Conservation (phyloP, 2,329 filamentous ascomycete species). For the Phaeosphaeria sp. region DNA sequence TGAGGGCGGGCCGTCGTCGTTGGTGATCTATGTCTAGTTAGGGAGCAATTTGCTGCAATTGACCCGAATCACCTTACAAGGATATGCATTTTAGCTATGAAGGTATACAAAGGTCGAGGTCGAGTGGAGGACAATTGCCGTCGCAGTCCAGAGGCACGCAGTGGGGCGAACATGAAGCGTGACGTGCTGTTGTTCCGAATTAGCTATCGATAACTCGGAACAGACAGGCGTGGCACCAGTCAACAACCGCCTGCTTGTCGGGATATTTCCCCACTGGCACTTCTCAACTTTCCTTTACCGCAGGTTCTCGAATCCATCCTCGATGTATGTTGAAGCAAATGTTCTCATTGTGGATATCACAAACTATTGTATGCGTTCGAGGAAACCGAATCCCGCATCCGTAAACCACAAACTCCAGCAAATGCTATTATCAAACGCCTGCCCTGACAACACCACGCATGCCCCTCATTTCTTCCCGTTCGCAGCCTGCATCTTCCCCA, state of each 20-base stretch:
- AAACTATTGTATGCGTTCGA: not conserved
- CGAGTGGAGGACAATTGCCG: constrained; percentile 10
- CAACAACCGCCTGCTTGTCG: constrained; percentile 11
- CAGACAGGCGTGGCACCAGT: constrained; percentile 19
- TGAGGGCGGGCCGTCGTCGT: constrained; percentile 61
- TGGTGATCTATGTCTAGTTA: constrained; percentile 50
- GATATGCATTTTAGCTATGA: constrained; percentile 43
- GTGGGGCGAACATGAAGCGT: constrained; percentile 22
- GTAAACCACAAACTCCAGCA: not conserved
- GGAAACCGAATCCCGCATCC: not conserved
- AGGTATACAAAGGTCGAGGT: not conserved
- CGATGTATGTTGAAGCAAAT: not conserved
- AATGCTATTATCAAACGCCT: not conserved
- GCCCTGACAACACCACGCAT: not conserved
- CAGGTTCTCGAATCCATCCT: too few species aligned
- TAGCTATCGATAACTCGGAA: constrained; percentile 31
- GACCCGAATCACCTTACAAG: constrained; percentile 31
- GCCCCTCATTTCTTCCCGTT: constrained; percentile 16
- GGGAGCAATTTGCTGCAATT: constrained; percentile 6
- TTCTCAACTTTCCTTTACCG: not conserved
- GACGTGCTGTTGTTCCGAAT: constrained; percentile 30
- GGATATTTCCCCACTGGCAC: not conserved
- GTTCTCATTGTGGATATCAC: not conserved
- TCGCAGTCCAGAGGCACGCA: constrained; percentile 7
- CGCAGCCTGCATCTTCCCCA: constrained; percentile 38